phyloP scores from a whole-genome alignment of 352 stramenopile genomes.

The Pythium brachiatum region DNA sequence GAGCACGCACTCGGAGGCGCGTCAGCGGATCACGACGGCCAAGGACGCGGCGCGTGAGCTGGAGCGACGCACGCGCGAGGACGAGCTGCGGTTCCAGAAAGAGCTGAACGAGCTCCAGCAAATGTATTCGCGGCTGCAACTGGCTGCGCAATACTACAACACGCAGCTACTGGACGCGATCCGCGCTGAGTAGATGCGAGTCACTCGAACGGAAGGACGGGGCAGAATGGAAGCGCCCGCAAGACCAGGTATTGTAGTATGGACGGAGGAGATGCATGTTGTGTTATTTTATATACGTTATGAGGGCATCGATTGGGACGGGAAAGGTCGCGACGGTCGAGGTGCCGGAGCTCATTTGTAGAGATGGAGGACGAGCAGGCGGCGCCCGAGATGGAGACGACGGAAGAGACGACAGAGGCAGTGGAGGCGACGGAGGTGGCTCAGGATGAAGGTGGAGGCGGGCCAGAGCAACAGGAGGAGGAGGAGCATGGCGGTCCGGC shows the following conservation, averaged over 20 bases:
- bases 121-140: slow-evolving; percentile 68
- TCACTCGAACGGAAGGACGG: no score
- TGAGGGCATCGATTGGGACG: background rate
- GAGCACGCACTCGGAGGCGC: slow-evolving; percentile 40
- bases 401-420: background rate
- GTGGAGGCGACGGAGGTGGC: background rate
- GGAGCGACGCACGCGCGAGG: slow-evolving; percentile 62
- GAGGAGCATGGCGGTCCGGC: background rate
- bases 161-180: slow-evolving; percentile 53
- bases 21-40: slow-evolving; percentile 50
- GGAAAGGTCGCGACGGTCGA: slow-evolving; percentile 2
- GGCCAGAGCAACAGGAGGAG: slow-evolving; percentile 3
- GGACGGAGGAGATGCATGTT: background rate
- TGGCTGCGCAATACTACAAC: slow-evolving; percentile 70
- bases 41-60: slow-evolving; percentile 55
- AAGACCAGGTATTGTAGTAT: no score
- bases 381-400: background rate
- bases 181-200: slow-evolving; percentile 10
- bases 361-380: slow-evolving; percentile 2
- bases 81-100: slow-evolving; percentile 60
- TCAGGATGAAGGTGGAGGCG: background rate
- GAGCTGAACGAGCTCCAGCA: slow-evolving; percentile 63
- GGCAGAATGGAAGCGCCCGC: no score
- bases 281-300: slow-evolving; percentile 17
- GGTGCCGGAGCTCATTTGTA: slow-evolving; percentile 1